phyloP scores from a whole-genome alignment of 2,329 filamentous ascomycete species.

The Trichophyton simii region DNA sequence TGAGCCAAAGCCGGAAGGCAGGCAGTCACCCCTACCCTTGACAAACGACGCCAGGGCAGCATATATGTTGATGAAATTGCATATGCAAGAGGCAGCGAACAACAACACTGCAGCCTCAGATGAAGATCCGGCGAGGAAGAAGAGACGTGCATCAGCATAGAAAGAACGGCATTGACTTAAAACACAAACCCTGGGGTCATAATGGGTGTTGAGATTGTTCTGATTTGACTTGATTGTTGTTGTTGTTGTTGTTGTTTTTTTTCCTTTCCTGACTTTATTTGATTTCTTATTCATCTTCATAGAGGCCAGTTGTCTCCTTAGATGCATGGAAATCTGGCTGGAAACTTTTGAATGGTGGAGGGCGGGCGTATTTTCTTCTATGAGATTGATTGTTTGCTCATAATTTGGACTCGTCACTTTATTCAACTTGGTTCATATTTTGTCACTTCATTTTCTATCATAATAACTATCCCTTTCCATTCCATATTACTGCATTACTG shows the following conservation, averaged over 20 bases:
- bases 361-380: not conserved
- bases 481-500: not conserved
- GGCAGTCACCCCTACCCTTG: slow-evolving; percentile 16
- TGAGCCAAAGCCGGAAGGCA: slow-evolving; percentile 5
- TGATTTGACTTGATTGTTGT: not conserved
- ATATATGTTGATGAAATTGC: slow-evolving; percentile 26
- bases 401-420: too few species aligned
- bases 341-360: too few species aligned
- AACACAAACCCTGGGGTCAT: not conserved
- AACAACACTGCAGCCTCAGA: slow-evolving; percentile 12
- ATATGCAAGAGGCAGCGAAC: slow-evolving; percentile 20
- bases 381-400: too few species aligned
- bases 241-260: too few species aligned
- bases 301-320: too few species aligned
- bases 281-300: not conserved
- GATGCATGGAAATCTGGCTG: too few species aligned
- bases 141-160: slow-evolving; percentile 13
- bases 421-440: not conserved
- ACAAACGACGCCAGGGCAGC: slow-evolving; percentile 25
- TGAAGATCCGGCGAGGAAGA: slow-evolving; percentile 11
- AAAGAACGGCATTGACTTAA: not conserved
- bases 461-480: not conserved
- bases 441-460: not conserved
- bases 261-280: not conserved
- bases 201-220: not conserved